Evolutionary conservation across 345 rosid genomes (phyloP), one percentile per base, ranked within the genome.

Genomic region (Triadica sebifera): DNA sequence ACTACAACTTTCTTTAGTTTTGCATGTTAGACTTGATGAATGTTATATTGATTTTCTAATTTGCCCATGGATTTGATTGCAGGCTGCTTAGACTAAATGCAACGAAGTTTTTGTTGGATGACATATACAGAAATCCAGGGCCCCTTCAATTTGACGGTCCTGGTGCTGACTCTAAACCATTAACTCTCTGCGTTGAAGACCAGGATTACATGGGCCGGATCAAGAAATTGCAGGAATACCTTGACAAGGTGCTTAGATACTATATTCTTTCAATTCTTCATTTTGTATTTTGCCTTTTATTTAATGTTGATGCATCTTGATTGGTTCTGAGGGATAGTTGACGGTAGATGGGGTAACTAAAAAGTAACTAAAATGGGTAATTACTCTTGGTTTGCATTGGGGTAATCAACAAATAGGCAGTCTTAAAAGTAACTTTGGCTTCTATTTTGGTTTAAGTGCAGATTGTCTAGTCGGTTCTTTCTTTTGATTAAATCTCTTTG

Each of bases 131-230:
- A 86, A 95, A 95, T 83, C 98, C 99, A 25, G 98, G 97, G 72
- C 98, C 98, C 4, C 89, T 95, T 75, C 99, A 95, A 74, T 95
- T 83, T 70, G 97, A 93, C 69, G 99, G 98, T 75, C 98, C 97
- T 13, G 99, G 99, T 76, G 89, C 93, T 49, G 99, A 95, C 81
- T 87, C 97, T 52, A 93, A 87, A 88, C 88, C 97, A 56, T 78
- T 95, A 49, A 85, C 86, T 58, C 86, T 93, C 11, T 91, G 93
- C 58, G 97, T 95, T 78, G 99, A 95, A 85, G 99, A 95, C 75
- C 94, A 89, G 85, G 99, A 95, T 85, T 95, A 95, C 89, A 93
- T 95, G 98, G 99, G 99, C n/a, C 89, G 98, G 70, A 93, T 93
- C 73, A 93, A 93, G 90, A 79, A 88, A 81, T 86, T 95, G 68